Base-by-base conservation (phyloP, 805 yeast genomes). In the Kuraishia capsulata region DNA sequence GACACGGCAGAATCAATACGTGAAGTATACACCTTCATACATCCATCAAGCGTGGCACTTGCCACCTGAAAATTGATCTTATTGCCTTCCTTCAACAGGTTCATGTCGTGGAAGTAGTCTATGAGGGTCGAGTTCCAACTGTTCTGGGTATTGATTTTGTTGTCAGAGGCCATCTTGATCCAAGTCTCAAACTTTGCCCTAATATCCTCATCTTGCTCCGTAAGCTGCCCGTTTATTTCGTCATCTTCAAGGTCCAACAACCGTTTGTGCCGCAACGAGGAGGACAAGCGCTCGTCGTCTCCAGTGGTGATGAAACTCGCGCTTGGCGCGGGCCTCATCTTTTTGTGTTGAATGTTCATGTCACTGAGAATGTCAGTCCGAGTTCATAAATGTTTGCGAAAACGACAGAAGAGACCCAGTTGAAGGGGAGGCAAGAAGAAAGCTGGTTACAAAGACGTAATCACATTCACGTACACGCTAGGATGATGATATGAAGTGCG, bases 91-190 rank as follows among this genome's bases (percentile, higher is more conserved):
- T 62, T 57, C 29, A 71, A 58, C 23, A 66, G 62, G 35, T 64
- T 65, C 57, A 72, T 56, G 45, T 72, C 76, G 48, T 68, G 66
- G 50, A 72, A 72, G 49, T 71, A 72, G 46, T 71, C 76, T 42
- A 72, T 72, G 43, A 72, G 54, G 0, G 67, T 69, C 44, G 67
- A 64, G 37, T 65, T 62, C 78, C 78, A 72, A 35, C 70, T 59
- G 47, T 72, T 72, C 32, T 56, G 60, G 28, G 65, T 46, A 19
- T 71, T 71, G 51, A 72, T 67, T 48, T 71, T 71, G 52, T 71
- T 85, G 48, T 80, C 88, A 1, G 87, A 81, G 19, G 87, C 89
- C 67, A 84, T 70, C 43, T 78, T 77, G 64, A 84, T 79, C 92
- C 94, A 84, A 54, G 73, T 73, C 47, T 84, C 90, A 48, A 81